Percentiles rank a stretch among this genome's conserved stretches.
Evolutionary conservation across 139 green algal species (phyloP).

Genomic region (Pedinophyceae sp.): DNA sequence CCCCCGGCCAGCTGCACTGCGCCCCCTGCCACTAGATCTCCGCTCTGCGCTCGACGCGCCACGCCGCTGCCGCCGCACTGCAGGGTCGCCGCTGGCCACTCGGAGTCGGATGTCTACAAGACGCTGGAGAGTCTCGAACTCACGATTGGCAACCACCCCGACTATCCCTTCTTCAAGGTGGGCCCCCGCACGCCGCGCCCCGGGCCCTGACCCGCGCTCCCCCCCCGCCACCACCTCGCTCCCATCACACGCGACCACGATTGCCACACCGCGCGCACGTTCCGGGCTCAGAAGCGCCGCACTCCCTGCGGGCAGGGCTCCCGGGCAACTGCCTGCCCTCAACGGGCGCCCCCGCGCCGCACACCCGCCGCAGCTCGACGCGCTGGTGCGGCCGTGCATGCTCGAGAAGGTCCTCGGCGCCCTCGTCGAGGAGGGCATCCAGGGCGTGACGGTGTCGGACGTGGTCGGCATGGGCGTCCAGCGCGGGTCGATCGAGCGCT

Average conservation of each 20-base stretch:
- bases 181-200: constrained; percentile 22
- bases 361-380: not conserved
- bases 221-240: not conserved
- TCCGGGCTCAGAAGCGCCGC: not conserved
- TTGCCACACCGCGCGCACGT: not conserved
- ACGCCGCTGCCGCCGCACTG: too few relatives aligned
- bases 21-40: too few relatives aligned
- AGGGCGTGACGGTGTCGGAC: constrained; percentile 51
- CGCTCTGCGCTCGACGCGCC: too few relatives aligned
- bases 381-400: not conserved
- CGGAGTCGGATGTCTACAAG: too few relatives aligned
- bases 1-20: too few relatives aligned
- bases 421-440: constrained; percentile 32
- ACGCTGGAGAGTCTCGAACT: constrained; percentile 31
- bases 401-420: not conserved
- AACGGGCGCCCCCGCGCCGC: not conserved
- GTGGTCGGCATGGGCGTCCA: constrained; percentile 63
- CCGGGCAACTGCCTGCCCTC: not conserved
- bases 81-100: too few relatives aligned
- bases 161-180: constrained; percentile 55
- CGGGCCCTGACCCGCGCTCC: not conserved
- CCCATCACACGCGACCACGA: not conserved
- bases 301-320: not conserved
- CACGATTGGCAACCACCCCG: constrained; percentile 45
- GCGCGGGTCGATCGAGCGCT: constrained; percentile 51